Conservation (phyloP, 164 flowering plant species). For the Houttuynia cordata region DNA sequence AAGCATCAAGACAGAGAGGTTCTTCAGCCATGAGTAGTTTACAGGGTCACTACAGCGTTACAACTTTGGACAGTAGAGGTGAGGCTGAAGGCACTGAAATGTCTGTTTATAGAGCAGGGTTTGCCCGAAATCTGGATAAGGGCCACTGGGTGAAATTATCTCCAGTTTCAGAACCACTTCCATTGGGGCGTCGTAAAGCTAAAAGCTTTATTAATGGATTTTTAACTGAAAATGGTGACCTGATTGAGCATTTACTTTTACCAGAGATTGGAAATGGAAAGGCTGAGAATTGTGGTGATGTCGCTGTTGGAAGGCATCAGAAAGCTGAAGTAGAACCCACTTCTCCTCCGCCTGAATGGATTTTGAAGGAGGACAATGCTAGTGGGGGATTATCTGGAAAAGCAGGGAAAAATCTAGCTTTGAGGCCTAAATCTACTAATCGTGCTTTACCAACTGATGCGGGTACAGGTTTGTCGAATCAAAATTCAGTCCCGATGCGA, state of each 20-base stretch:
- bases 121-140: conserved; percentile 31
- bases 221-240: conserved; percentile 22
- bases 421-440: conserved; percentile 50
- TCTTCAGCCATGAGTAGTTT: conserved; percentile 72
- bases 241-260: conserved; percentile 11
- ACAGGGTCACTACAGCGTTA: conserved; percentile 67
- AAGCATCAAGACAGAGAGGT: conserved; percentile 26
- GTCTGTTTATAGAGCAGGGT: conserved; percentile 34
- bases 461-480: conserved; percentile 20
- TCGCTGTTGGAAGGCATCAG: conserved; percentile 48
- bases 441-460: conserved; percentile 27
- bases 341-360: conserved; percentile 28
- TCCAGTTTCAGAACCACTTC: conserved; percentile 20
- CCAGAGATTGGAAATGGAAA: conserved; percentile 19
- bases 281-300: conserved; percentile 31
- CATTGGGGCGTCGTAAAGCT: conserved; percentile 35
- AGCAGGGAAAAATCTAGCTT: conserved; percentile 57
- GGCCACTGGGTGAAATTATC: conserved; percentile 18
- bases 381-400: conserved; percentile 43
- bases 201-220: conserved; percentile 46
- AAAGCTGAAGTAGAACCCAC: conserved; percentile 40
- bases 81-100: conserved; percentile 42
- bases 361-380: conserved; percentile 45
- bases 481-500: conserved; percentile 17
- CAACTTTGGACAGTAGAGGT: conserved; percentile 12